These are phyloP conservation scores for Suillus brevipes DNA, from an alignment of 768 basidiomycete genomes.

Conservation along the genomic window DNA sequence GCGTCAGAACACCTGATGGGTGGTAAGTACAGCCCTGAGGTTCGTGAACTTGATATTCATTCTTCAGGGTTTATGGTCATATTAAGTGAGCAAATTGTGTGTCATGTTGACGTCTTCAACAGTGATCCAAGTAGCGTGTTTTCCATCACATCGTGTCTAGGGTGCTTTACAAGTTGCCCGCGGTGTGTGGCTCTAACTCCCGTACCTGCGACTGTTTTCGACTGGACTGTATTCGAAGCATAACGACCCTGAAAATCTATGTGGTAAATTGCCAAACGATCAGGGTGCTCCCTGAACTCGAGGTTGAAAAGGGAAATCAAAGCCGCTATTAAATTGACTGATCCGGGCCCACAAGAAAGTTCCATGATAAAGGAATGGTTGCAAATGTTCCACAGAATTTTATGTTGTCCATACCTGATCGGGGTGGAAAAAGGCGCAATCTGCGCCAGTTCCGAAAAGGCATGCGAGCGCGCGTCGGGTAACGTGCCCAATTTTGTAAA, in stretches of 20 bases:
- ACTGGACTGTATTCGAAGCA: constrained; percentile 4
- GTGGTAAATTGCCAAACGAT: background rate
- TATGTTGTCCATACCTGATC: background rate
- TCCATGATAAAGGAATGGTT: background rate
- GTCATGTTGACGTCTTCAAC: constrained; percentile 7
- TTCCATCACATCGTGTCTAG: constrained; percentile 5
- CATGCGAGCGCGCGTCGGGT: background rate
- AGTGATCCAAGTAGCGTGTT: background rate
- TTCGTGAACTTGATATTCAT: constrained; percentile 1
- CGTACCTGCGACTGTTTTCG: background rate
- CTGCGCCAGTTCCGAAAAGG: background rate
- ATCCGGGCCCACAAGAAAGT: background rate
- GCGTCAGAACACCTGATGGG: constrained; percentile 2
- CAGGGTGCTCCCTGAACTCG: constrained; percentile 5
- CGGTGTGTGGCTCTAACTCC: constrained; percentile 3
- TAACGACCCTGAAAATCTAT: constrained; percentile 7
- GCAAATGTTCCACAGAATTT: background rate
- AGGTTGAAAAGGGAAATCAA: constrained; percentile 2
- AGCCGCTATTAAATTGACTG: background rate
- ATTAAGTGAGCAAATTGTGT: background rate
- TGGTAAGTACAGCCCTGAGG: constrained; percentile 2
- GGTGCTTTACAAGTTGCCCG: constrained; percentile 5
- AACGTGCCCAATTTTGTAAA: background rate
- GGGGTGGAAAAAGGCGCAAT: constrained; percentile 1
- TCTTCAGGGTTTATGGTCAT: constrained; percentile 4